Evolutionary conservation across 2,329 filamentous ascomycete species (phyloP).

Genomic region (Pseudogymnoascus sp.): DNA sequence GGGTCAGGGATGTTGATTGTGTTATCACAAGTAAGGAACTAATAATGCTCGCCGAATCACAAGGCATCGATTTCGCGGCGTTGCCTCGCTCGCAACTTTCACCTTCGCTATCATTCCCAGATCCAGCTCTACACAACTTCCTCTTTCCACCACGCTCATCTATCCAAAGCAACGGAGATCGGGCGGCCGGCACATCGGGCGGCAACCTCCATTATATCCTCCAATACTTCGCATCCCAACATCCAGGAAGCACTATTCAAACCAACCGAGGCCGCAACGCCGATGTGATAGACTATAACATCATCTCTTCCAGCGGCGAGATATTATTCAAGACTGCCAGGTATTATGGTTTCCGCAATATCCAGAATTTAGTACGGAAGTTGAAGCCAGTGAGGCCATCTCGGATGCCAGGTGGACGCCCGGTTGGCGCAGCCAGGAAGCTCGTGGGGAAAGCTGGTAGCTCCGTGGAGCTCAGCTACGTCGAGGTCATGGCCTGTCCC

Average conservation of each 20-base stretch:
- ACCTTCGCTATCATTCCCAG: conserved; percentile 59
- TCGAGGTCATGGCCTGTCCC: conserved; percentile 98
- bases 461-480: conserved; percentile 71
- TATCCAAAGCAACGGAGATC: conserved; percentile 39
- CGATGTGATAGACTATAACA: conserved; percentile 80
- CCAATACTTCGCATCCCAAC: conserved; percentile 59
- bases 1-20: conserved; percentile 86
- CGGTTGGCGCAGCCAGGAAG: conserved; percentile 48
- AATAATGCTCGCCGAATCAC: conserved; percentile 76
- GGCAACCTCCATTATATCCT: conserved; percentile 85
- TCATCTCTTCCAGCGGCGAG: conserved; percentile 50
- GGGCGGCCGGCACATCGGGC: conserved; percentile 70
- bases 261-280: conserved; percentile 73
- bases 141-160: conserved; percentile 54
- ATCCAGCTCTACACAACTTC: conserved; percentile 61
- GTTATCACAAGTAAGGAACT: conserved; percentile 96
- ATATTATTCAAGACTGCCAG: conserved; percentile 72
- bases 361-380: conserved; percentile 91
- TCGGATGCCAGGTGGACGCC: conserved; percentile 69
- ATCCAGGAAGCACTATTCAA: conserved; percentile 66
- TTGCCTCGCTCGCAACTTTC: conserved; percentile 54
- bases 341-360: conserved; percentile 97
- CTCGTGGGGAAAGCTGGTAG: conserved; percentile 41
- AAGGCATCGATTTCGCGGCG: conserved; percentile 67
- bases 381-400: conserved; percentile 74